Conservation (phyloP, 23 red algal genomes). For the Cyanidium caldarium region DNA sequence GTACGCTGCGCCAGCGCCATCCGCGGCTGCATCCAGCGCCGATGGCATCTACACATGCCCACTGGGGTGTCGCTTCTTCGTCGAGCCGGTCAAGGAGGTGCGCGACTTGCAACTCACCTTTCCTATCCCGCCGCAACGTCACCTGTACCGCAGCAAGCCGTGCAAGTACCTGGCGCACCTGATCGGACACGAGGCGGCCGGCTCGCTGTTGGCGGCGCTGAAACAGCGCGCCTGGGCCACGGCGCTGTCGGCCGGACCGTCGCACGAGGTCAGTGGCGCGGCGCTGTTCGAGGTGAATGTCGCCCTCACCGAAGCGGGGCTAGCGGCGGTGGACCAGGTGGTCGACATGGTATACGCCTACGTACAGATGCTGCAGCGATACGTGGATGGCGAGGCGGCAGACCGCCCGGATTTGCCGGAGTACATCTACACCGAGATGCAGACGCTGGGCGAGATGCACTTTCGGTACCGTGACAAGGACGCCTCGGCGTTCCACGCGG, state of each 20-base stretch:
- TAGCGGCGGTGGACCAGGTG: conserved; percentile 34
- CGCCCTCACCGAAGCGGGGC: conserved; percentile 48
- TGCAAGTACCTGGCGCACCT: conserved; percentile 33
- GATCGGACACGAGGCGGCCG: conserved; percentile 63
- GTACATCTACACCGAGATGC: conserved; percentile 37
- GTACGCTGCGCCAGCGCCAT: too few species aligned
- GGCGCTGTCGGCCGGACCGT: conserved; percentile 18
- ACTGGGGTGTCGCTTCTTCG: neutral
- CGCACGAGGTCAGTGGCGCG: conserved; percentile 21
- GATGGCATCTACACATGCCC: neutral
- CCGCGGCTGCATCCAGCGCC: too few species aligned
- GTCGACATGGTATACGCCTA: conserved; percentile 44
- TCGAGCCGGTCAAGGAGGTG: conserved; percentile 57
- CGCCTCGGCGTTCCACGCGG: conserved; percentile 25
- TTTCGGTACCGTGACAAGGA: conserved; percentile 59
- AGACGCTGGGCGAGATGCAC: conserved; percentile 29
- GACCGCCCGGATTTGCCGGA: conserved; percentile 3
- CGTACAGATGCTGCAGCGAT: conserved; percentile 23
- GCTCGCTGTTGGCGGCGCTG: conserved; percentile 42
- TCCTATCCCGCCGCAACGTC: conserved; percentile 23
- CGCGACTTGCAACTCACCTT: conserved; percentile 41
- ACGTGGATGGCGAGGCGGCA: neutral
- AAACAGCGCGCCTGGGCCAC: conserved; percentile 55
- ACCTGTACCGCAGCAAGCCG: conserved; percentile 34
- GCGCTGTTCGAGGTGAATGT: conserved; percentile 28